phyloP scores from a whole-genome alignment of 495 filamentous ascomycete genomes.

The Penicillium antarcticum region DNA sequence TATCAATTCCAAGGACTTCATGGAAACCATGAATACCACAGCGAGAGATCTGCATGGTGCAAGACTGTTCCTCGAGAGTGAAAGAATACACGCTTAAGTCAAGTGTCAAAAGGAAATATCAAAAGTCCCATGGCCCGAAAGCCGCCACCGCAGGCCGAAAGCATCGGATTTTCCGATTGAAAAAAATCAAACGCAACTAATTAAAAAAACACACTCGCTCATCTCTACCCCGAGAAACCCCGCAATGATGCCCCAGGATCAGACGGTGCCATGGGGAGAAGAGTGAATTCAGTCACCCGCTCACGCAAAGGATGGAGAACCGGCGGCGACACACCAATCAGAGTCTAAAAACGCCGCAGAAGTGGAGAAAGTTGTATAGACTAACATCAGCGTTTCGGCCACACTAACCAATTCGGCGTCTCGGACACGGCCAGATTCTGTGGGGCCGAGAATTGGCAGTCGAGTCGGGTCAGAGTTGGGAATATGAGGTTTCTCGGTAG shows the following conservation, averaged over 20 bases:
- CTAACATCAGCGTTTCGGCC: too few species aligned
- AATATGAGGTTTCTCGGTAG: too few species aligned
- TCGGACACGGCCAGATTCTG: too few species aligned
- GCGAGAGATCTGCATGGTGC: slow-evolving; percentile 17
- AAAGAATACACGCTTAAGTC: neutral
- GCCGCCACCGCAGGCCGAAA: too few species aligned
- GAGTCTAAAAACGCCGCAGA: neutral
- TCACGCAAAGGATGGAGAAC: too few species aligned
- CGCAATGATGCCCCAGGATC: neutral
- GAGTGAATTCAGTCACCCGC: too few species aligned
- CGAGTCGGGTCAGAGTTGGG: too few species aligned
- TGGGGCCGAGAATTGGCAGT: too few species aligned
- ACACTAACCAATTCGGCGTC: too few species aligned
- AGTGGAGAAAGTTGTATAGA: neutral
- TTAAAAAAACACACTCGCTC: neutral
- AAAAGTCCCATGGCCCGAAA: neutral
- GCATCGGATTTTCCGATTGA: neutral
- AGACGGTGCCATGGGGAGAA: neutral
- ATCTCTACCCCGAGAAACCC: neutral
- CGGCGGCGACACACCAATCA: neutral
- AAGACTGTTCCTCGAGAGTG: neutral
- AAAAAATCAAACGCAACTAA: too few species aligned
- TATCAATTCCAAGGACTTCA: slow-evolving; percentile 25
- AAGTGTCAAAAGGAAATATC: neutral
- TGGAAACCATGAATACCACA: slow-evolving; percentile 31